Base-by-base conservation (phyloP, 2,329 filamentous ascomycete genomes). In the Aspergillus udagawae region DNA sequence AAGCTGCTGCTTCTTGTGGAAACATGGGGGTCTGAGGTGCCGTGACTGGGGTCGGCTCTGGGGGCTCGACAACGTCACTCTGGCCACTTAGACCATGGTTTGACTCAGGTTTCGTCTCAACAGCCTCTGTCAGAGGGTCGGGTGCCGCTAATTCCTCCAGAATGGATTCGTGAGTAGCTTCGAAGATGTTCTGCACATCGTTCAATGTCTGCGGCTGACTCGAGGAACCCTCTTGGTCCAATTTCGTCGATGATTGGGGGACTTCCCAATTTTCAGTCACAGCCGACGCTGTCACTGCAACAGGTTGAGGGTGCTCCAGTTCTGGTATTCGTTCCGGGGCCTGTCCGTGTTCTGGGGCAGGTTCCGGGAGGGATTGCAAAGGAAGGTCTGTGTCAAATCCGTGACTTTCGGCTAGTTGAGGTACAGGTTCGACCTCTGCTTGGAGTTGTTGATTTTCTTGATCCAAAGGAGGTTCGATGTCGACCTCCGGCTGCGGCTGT, bases 11-110 rank as follows among this genome's bases (percentile, higher is more conserved):
- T 12, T 58, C 58, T 29, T 64, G 63, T 38, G 66, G 65, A 49
- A 64, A 65, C 35, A 64, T 51, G 27, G 60, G 59, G 47, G 63
- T 62, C 41, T 70, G 66, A 38, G 65, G 56, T 55, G 64, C 61
- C 57, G 66, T 61, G 20, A 67, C 59, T 53, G 63, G 61, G 42
- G 59, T 58, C 38, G 55, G 60, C 38, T 66, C 65, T 3, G 58
- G 45, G 4, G 53, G 47, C 47, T 61, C 60, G 47, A 50, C 56
- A 44, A 59, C 47, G 28, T 49, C 52, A 51, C 27, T 55, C 42
- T 60, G 54, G 41, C 48, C 56, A 28, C 42, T 45, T 17, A 50
- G 29, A 35, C 38, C 27, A 45, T 61, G 52, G 49, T 59, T 53
- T 25, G 55, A 44, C 47, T 63, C 56, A 17, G 57, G 49, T 38